Evolutionary conservation across 371 early-diverging fungal genomes (phyloP).

Genomic region (Haplosporangium sp.): DNA sequence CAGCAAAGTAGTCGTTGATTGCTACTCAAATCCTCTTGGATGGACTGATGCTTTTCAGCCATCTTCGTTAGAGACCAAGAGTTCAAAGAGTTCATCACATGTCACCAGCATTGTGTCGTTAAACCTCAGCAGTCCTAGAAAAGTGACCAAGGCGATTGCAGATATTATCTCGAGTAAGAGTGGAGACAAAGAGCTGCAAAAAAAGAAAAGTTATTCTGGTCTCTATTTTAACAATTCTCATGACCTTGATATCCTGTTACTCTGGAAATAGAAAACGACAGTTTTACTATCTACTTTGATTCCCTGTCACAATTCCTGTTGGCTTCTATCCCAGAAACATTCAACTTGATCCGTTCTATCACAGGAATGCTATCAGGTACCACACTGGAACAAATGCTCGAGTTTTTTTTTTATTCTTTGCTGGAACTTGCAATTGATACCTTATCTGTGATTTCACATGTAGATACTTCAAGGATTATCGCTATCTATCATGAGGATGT

Average conservation of each 20-base stretch:
- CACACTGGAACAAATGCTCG: background rate
- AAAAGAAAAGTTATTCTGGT: background rate
- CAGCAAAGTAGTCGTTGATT: constrained; percentile 30
- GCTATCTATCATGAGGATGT: constrained; percentile 51
- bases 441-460: background rate
- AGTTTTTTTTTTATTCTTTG: background rate
- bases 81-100: background rate
- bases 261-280: constrained; percentile 15
- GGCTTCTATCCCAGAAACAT: constrained; percentile 43
- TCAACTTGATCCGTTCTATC: constrained; percentile 49
- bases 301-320: constrained; percentile 40
- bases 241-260: background rate
- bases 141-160: constrained; percentile 19
- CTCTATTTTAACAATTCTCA: background rate
- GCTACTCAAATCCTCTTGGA: constrained; percentile 46
- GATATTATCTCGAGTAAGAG: constrained; percentile 34
- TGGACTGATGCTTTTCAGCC: constrained; percentile 29
- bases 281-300: constrained; percentile 46
- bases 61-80: background rate
- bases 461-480: constrained; percentile 46
- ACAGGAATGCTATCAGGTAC: constrained; percentile 36
- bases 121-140: constrained; percentile 19
- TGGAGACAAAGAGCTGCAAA: background rate
- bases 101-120: constrained; percentile 6
- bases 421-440: background rate